These are phyloP conservation scores for Candida railenensis DNA, from an alignment of 805 yeast genomes.

Conservation along the genomic window DNA sequence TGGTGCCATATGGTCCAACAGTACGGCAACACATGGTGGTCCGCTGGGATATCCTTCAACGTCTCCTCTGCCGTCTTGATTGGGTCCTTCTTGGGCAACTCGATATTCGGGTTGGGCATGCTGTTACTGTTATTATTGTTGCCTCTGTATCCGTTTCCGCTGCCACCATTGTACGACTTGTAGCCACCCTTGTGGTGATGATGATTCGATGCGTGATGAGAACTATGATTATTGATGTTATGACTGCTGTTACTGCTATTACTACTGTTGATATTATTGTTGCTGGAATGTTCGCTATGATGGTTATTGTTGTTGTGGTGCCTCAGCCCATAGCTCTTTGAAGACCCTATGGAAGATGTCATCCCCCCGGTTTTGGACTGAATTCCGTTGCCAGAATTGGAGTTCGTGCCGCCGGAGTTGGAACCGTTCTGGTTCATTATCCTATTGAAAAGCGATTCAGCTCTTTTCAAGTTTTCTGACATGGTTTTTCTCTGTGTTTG, in stretches of 20 bases:
- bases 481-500: too few relatives aligned
- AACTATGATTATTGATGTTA: conserved; percentile 7
- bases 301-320: background rate
- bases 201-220: conserved; percentile 7
- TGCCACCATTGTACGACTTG: conserved; percentile 8
- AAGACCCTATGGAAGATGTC: background rate
- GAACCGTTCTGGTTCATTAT: conserved; percentile 39
- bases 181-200: conserved; percentile 8
- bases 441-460: conserved; percentile 45
- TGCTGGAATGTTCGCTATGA: background rate
- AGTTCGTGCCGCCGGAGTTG: background rate
- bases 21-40: conserved; percentile 43
- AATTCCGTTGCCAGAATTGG: background rate
- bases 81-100: conserved; percentile 36
- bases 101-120: conserved; percentile 11
- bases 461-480: conserved; percentile 48
- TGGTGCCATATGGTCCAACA: conserved; percentile 54
- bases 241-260: background rate
- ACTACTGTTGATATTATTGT: background rate
- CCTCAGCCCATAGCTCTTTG: background rate
- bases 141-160: conserved; percentile 6
- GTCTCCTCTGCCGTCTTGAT: conserved; percentile 32
- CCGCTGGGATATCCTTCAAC: conserved; percentile 21
- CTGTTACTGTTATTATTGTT: conserved; percentile 7
- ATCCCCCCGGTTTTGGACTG: background rate